A percentile compares a stretch with the other conserved stretches of the same genome.
Evolutionary conservation across 495 filamentous ascomycete genomes (phyloP).

Genomic region (Neurospora intermedia): DNA sequence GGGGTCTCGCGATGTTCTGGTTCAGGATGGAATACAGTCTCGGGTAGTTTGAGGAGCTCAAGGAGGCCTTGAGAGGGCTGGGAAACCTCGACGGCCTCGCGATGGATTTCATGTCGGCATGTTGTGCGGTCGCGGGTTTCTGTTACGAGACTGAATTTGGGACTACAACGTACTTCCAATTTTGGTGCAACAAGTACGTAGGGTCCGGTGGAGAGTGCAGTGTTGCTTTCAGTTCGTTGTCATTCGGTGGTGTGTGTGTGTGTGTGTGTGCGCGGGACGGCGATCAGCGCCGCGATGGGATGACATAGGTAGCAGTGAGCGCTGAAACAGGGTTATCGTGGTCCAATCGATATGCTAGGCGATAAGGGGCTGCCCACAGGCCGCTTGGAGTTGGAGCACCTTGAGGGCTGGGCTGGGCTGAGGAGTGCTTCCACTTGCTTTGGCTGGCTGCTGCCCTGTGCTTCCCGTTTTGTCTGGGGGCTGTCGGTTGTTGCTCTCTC

Average conservation of each 20-base stretch:
- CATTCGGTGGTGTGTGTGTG: neutral
- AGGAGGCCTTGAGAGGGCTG: constrained; percentile 19
- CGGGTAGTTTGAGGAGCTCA: neutral
- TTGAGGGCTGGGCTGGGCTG: neutral
- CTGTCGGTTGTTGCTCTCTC: neutral
- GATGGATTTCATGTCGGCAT: constrained; percentile 37
- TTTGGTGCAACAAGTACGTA: neutral
- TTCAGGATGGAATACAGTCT: neutral
- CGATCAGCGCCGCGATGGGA: neutral
- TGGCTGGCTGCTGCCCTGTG: no score
- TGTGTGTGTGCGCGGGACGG: neutral
- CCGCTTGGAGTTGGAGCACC: neutral
- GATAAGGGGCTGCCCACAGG: neutral
- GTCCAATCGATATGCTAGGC: neutral
- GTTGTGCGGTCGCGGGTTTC: constrained; percentile 7
- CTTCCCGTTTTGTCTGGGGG: neutral
- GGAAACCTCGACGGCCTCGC: constrained; percentile 29
- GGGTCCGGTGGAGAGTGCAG: neutral
- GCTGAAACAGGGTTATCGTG: neutral
- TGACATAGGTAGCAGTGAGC: neutral
- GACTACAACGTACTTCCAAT: neutral
- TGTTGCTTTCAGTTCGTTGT: neutral
- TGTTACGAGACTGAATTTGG: neutral
- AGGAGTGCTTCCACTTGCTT: neutral
- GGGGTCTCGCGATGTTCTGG: neutral